Percentiles rank a stretch among this genome's conserved stretches.
Conservation (phyloP, 805 yeast genomes). For the Ogataea naganishii region DNA sequence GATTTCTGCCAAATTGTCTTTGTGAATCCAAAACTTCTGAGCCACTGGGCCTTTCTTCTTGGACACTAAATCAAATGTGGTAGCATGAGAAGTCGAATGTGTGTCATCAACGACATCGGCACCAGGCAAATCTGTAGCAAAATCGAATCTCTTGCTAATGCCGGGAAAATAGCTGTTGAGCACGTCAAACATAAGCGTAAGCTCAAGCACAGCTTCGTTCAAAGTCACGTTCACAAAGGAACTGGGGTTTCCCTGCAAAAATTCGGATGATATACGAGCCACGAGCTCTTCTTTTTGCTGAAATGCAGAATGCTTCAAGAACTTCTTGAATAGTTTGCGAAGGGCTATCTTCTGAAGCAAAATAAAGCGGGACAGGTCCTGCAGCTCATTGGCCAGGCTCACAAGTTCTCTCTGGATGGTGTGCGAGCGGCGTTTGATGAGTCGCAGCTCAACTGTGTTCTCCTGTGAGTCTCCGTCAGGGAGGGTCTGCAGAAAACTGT, state of each 20-base stretch:
- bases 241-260: conserved; percentile 28
- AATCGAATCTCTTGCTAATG: no score
- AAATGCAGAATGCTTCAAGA: conserved; percentile 34
- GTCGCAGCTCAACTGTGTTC: conserved; percentile 8
- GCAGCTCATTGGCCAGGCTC: conserved; percentile 41
- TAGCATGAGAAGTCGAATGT: conserved; percentile 16
- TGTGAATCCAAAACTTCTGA: conserved; percentile 46
- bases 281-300: conserved; percentile 23
- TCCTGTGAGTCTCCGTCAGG: conserved; percentile 1
- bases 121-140: no score
- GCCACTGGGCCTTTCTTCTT: conserved; percentile 26
- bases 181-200: conserved; percentile 45
- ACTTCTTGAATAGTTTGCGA: conserved; percentile 67
- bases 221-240: conserved; percentile 58
- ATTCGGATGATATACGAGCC: conserved; percentile 21
- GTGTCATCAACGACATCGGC: no score
- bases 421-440: conserved; percentile 14
- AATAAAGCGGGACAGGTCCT: conserved; percentile 61
- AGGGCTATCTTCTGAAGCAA: conserved; percentile 67
- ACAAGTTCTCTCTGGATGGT: conserved; percentile 28
- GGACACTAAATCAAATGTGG: conserved; percentile 28
- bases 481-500: conserved; percentile 14
- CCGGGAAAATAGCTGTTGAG: conserved; percentile 21
- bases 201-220: conserved; percentile 50
- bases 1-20: conserved; percentile 48